Conservation (phyloP, 169 alveolate genomes). For the Theileria parva region DNA sequence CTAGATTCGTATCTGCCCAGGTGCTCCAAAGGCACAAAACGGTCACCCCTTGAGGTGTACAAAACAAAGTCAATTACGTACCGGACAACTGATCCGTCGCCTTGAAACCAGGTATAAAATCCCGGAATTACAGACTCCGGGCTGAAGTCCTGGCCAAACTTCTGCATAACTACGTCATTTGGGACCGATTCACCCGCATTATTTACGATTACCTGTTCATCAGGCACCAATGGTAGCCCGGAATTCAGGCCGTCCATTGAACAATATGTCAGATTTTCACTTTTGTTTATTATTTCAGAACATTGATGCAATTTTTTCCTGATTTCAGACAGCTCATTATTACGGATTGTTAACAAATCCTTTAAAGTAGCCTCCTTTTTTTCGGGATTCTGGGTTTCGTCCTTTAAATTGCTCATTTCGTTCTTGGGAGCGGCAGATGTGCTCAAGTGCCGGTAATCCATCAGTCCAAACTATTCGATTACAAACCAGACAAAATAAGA, state of each 20-base stretch:
- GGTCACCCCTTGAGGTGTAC: conserved; percentile 37
- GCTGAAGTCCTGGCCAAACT: conserved; percentile 32
- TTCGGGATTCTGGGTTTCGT: background rate
- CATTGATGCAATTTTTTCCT: conserved; percentile 8
- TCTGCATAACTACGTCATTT: conserved; percentile 23
- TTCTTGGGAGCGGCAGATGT: background rate
- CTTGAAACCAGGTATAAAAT: conserved; percentile 44
- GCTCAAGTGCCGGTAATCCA: background rate
- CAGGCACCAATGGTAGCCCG: conserved; percentile 14
- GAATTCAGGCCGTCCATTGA: conserved; percentile 27
- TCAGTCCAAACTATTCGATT: background rate
- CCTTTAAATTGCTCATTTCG: background rate
- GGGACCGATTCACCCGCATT: conserved; percentile 29
- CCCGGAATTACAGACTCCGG: conserved; percentile 53
- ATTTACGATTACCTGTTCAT: background rate
- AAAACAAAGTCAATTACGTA: conserved; percentile 48
- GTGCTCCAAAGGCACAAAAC: conserved; percentile 49
- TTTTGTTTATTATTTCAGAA: background rate
- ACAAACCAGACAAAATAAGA: background rate
- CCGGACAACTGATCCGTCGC: conserved; percentile 50
- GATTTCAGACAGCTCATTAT: background rate
- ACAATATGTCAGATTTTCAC: conserved; percentile 10
- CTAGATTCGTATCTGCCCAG: conserved; percentile 19
- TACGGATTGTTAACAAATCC: background rate
- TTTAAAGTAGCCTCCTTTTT: background rate